phyloP scores from a whole-genome alignment of 495 filamentous ascomycete genomes.

The Penicillium canariense region DNA sequence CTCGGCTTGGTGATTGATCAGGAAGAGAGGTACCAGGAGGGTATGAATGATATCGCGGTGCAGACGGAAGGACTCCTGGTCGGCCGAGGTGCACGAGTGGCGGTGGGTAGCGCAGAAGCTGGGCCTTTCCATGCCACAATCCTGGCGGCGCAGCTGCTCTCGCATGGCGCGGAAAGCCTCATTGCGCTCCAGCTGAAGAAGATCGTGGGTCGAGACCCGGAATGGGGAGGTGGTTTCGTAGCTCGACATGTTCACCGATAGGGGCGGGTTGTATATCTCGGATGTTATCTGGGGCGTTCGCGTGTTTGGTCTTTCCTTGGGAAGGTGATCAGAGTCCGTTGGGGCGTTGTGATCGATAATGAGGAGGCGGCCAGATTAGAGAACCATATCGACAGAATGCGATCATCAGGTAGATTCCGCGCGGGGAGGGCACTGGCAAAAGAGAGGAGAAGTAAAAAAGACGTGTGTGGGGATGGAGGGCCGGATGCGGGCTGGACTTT shows the following conservation, averaged over 20 bases:
- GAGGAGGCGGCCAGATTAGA: conserved; percentile 12
- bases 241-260: conserved; percentile 32
- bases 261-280: not conserved
- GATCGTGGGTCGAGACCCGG: conserved; percentile 39
- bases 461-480: conserved; percentile 2
- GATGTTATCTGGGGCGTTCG: not conserved
- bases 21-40: conserved; percentile 55
- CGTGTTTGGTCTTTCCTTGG: not conserved
- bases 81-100: conserved; percentile 35
- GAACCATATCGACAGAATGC: conserved; percentile 15
- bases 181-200: conserved; percentile 38
- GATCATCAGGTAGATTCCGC: conserved; percentile 3
- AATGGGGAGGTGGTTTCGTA: conserved; percentile 43
- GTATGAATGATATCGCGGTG: conserved; percentile 62
- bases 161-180: conserved; percentile 45
- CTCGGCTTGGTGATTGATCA: conserved; percentile 54
- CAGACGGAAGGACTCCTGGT: conserved; percentile 51
- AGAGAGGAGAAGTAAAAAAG: not conserved
- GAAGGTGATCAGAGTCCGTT: no score
- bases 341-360: conserved; percentile 3
- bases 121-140: conserved; percentile 37
- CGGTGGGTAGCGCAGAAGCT: conserved; percentile 52
- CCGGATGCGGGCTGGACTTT: conserved; percentile 26
- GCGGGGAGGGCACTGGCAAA: not conserved
- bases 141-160: conserved; percentile 43